Evolutionary conservation across 2,329 filamentous ascomycete genomes (phyloP).

Genomic region (Cladophialophora carrionii): DNA sequence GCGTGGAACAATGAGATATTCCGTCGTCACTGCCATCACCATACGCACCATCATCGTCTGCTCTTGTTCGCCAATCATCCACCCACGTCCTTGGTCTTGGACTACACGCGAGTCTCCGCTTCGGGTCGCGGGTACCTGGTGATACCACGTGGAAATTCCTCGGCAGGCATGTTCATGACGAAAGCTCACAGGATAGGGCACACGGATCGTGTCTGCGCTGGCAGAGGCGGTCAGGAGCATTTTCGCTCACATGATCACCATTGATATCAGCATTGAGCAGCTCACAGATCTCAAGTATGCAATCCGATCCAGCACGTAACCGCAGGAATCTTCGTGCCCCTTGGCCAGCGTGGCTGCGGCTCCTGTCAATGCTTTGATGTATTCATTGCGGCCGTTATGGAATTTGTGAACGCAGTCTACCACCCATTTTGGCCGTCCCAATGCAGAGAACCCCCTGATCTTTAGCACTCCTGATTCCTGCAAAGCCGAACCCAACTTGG

Average conservation of each 20-base stretch:
- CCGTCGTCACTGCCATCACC: background rate
- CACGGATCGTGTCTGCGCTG: slow-evolving; percentile 9
- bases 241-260: background rate
- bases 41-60: background rate
- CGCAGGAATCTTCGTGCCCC: background rate
- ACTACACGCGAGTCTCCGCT: slow-evolving; percentile 2
- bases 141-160: background rate
- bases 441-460: background rate
- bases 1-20: background rate
- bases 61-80: slow-evolving; percentile 16
- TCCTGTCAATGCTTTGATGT: background rate
- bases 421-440: slow-evolving; percentile 12
- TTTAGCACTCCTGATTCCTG: background rate
- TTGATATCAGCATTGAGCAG: background rate
- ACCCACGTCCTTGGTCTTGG: slow-evolving; percentile 9
- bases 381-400: background rate
- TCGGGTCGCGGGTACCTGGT: background rate
- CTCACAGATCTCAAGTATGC: background rate
- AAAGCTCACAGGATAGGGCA: background rate
- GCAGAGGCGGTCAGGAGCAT: slow-evolving; percentile 9
- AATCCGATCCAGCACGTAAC: background rate
- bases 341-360: background rate
- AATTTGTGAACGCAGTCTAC: slow-evolving; percentile 18
- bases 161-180: slow-evolving; percentile 2
- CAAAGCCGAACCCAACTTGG: background rate